phyloP scores from a whole-genome alignment of 768 basidiomycete genomes.

The Phaffia australis region DNA sequence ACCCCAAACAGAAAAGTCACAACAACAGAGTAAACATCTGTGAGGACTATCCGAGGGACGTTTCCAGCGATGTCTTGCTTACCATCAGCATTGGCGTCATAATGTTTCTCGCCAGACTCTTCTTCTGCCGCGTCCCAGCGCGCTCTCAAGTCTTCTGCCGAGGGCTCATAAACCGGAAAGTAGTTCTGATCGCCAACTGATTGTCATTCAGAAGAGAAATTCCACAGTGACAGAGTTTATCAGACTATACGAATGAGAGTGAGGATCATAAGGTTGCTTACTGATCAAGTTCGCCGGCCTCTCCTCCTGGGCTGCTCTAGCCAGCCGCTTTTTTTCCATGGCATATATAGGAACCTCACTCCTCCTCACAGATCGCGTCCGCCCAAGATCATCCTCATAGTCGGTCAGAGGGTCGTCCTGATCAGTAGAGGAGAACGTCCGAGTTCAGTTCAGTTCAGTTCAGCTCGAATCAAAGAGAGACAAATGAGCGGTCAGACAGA shows the following conservation, averaged over 20 bases:
- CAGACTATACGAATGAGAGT: neutral
- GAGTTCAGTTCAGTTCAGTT: neutral
- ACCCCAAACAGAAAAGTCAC: neutral
- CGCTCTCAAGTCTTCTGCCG: slow-evolving; percentile 47
- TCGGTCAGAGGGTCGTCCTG: slow-evolving; percentile 71
- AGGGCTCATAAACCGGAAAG: slow-evolving; percentile 80
- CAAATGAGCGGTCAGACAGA: slow-evolving; percentile 19
- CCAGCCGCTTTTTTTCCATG: slow-evolving; percentile 33
- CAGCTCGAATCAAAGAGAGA: neutral
- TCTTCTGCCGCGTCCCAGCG: slow-evolving; percentile 52
- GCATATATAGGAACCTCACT: slow-evolving; percentile 70
- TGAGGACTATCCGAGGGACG: neutral
- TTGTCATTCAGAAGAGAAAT: slow-evolving; percentile 24
- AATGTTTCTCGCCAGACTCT: slow-evolving; percentile 67
- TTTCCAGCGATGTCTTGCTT: neutral
- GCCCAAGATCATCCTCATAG: slow-evolving; percentile 78
- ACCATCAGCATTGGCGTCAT: slow-evolving; percentile 63
- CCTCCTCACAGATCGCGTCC: slow-evolving; percentile 54
- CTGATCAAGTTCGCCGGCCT: slow-evolving; percentile 51
- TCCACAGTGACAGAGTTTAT: slow-evolving; percentile 17
- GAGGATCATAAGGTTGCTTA: slow-evolving; percentile 35
- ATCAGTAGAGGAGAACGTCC: neutral
- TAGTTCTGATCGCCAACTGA: slow-evolving; percentile 61
- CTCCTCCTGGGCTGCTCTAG: slow-evolving; percentile 36
- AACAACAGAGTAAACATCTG: too few relatives aligned